Percentiles rank a stretch among this genome's conserved stretches.
These are phyloP conservation scores for Saccharomycopsis javanensis DNA, from an alignment of 805 yeast genomes.

Conservation along the genomic window DNA sequence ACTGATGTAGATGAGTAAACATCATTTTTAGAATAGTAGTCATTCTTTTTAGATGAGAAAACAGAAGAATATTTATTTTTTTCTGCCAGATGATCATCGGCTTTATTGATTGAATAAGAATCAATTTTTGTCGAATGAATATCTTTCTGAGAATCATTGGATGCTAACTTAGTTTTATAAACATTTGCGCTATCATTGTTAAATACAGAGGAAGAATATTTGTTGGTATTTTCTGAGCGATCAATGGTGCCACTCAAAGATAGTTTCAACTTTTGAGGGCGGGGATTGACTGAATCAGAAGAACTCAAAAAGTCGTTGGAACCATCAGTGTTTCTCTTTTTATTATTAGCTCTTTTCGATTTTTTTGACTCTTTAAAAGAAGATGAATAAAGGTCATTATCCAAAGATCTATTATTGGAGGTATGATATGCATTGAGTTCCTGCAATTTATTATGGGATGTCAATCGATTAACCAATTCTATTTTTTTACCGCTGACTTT, in stretches of 20 bases:
- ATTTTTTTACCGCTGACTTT: constrained; percentile 53
- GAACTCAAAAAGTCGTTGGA: background rate
- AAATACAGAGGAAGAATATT: background rate
- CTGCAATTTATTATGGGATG: background rate
- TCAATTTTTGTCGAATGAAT: background rate
- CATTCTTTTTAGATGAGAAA: background rate
- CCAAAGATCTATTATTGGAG: too few species aligned
- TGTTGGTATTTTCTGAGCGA: background rate
- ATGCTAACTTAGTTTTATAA: background rate
- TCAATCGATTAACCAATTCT: constrained; percentile 37
- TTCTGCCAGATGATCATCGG: background rate
- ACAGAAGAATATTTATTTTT: background rate
- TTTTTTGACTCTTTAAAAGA: background rate
- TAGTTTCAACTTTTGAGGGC: background rate
- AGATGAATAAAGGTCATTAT: background rate
- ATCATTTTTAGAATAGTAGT: background rate
- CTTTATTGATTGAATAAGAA: background rate
- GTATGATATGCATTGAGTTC: background rate
- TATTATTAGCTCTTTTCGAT: background rate
- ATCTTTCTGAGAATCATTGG: background rate
- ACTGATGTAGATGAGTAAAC: background rate
- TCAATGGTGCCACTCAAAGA: background rate
- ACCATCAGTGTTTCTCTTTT: background rate
- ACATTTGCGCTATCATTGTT: background rate
- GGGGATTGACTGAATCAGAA: background rate